These are phyloP conservation scores for Mucor sp. DNA, from an alignment of 371 early-diverging fungal species.

Conservation along the genomic window DNA sequence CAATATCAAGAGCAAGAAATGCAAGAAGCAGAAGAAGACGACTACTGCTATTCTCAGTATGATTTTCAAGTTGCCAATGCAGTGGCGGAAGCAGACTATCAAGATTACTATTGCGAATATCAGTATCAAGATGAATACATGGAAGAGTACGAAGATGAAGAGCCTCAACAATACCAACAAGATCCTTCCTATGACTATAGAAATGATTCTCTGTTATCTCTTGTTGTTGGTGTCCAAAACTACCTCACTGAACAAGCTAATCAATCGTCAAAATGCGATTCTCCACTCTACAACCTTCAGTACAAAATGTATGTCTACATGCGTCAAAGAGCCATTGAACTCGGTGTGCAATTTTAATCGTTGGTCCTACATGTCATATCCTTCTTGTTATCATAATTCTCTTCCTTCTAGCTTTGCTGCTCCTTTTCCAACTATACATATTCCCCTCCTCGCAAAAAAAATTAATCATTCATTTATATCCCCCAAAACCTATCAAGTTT, in stretches of 20 bases:
- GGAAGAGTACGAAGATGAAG: conserved; percentile 14
- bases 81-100: conserved; percentile 20
- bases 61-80: conserved; percentile 14
- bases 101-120: conserved; percentile 15
- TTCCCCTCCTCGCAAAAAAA: neutral
- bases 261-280: conserved; percentile 12
- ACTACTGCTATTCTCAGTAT: conserved; percentile 7
- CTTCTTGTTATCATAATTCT: neutral
- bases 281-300: conserved; percentile 43
- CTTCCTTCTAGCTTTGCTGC: neutral
- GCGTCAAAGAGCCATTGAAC: conserved; percentile 41
- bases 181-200: neutral
- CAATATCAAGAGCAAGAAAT: conserved; percentile 6
- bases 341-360: conserved; percentile 25
- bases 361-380: neutral
- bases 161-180: neutral
- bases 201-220: conserved; percentile 25
- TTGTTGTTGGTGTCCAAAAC: conserved; percentile 33
- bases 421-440: conserved; percentile 3
- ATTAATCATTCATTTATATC: conserved; percentile 1
- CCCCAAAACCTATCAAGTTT: neutral
- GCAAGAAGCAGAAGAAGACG: neutral
- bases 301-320: conserved; percentile 49
- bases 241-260: conserved; percentile 26
- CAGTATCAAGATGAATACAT: neutral